These are phyloP conservation scores for Syzygium malaccense DNA, from an alignment of 441 rosid species.

Conservation along the genomic window DNA sequence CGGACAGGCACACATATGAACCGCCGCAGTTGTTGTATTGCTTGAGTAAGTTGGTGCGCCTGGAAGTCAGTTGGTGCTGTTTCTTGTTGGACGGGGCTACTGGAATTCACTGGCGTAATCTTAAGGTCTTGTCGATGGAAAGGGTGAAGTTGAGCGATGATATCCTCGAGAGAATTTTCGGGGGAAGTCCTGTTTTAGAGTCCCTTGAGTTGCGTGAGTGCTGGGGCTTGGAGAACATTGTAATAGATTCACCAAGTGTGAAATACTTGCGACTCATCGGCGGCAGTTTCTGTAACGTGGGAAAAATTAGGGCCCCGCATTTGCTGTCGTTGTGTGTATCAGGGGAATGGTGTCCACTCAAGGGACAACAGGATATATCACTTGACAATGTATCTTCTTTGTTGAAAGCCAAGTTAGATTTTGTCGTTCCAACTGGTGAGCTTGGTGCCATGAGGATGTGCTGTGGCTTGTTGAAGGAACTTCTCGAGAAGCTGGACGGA, in stretches of 20 bases:
- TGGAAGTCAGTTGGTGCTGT: too few relatives aligned
- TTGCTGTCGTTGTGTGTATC: neutral
- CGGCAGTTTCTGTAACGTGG: neutral
- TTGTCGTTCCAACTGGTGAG: too few relatives aligned
- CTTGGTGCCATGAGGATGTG: too few relatives aligned
- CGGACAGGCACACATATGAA: neutral
- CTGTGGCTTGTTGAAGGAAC: too few relatives aligned
- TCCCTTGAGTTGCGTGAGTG: neutral
- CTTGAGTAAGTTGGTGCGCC: neutral
- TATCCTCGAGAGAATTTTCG: neutral
- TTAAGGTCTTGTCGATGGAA: too few relatives aligned
- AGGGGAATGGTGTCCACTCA: neutral
- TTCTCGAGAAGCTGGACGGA: too few relatives aligned
- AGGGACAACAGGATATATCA: neutral
- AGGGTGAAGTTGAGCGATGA: neutral
- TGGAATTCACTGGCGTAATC: too few relatives aligned
- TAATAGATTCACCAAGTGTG: neutral
- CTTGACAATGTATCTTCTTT: neutral
- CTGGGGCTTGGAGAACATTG: neutral
- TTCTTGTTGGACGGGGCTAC: too few relatives aligned
- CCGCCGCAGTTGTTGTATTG: neutral
- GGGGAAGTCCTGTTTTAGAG: neutral
- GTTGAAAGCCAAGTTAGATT: neutral
- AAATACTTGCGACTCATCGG: neutral
- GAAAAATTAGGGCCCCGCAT: neutral